Percentiles rank a stretch among this genome's conserved stretches.
These are phyloP conservation scores for Boletus chippewaensis DNA, from an alignment of 1,284 basidiomycete genomes.

Conservation along the genomic window DNA sequence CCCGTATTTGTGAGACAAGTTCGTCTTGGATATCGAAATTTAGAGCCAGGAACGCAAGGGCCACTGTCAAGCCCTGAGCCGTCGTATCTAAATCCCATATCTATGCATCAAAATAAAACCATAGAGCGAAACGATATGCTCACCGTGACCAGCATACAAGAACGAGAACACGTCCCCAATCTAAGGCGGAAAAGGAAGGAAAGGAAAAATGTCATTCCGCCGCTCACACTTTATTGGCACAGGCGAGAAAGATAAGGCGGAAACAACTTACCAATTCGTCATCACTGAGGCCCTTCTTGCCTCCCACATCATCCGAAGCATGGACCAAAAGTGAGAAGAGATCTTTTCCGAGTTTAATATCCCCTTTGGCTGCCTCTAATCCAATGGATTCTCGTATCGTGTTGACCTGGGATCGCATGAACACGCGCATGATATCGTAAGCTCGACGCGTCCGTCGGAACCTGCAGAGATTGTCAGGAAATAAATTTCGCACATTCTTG, in stretches of 20 bases:
- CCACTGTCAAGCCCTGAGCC: constrained; percentile 42
- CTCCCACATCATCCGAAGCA: constrained; percentile 41
- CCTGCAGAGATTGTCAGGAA: constrained; percentile 11
- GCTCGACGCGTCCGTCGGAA: constrained; percentile 21
- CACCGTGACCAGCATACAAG: constrained; percentile 52
- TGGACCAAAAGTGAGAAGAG: constrained; percentile 44
- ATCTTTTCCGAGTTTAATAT: constrained; percentile 27
- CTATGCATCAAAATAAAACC: neutral
- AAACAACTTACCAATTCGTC: constrained; percentile 39
- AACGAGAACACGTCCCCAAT: constrained; percentile 49
- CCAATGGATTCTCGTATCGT: constrained; percentile 35
- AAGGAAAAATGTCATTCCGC: neutral
- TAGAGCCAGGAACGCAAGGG: constrained; percentile 35
- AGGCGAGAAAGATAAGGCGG: neutral
- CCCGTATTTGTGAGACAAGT: constrained; percentile 37
- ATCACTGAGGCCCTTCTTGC: constrained; percentile 41
- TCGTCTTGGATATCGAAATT: constrained; percentile 44
- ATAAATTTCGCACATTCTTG: constrained; percentile 5
- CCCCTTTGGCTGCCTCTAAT: constrained; percentile 12
- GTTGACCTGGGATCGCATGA: constrained; percentile 39
- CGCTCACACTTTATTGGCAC: neutral
- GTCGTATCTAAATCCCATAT: constrained; percentile 40
- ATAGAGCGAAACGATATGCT: neutral
- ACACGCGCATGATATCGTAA: constrained; percentile 25
- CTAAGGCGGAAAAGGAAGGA: constrained; percentile 22